phyloP scores from a whole-genome alignment of 345 rosid genomes.

The Sonneratia alba region DNA sequence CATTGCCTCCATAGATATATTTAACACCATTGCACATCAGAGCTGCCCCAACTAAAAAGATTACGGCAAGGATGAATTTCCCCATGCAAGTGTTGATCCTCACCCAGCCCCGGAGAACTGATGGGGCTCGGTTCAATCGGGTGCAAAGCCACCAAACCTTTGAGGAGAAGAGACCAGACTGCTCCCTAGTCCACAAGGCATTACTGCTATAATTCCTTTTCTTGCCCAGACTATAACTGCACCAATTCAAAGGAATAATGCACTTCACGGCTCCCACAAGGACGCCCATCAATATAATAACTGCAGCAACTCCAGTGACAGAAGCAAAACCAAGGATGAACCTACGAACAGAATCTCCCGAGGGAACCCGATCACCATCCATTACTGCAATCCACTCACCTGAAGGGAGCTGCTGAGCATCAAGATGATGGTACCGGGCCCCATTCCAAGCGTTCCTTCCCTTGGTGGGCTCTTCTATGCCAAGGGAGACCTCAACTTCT shows the following conservation, averaged over 20 bases:
- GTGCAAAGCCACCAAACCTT: constrained; percentile 60
- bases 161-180: constrained; percentile 37
- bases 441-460: constrained; percentile 84
- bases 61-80: constrained; percentile 36
- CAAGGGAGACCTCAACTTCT: constrained; percentile 67
- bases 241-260: constrained; percentile 83
- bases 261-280: constrained; percentile 71
- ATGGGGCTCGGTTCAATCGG: constrained; percentile 58
- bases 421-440: constrained; percentile 76
- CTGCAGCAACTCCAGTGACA: constrained; percentile 40
- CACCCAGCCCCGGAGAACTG: constrained; percentile 49
- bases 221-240: constrained; percentile 44
- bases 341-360: constrained; percentile 55
- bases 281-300: constrained; percentile 47
- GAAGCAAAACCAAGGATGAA: constrained; percentile 62
- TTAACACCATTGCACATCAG: constrained; percentile 47
- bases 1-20: constrained; percentile 71
- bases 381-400: constrained; percentile 74
- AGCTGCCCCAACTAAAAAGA: constrained; percentile 39
- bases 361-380: constrained; percentile 84
- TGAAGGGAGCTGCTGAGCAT: constrained; percentile 62
- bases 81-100: constrained; percentile 45
- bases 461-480: constrained; percentile 37
- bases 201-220: constrained; percentile 28
- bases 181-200: constrained; percentile 41